Conservation (phyloP, 2,329 filamentous ascomycete species). For the Tolypocladium ophioglossoides region DNA sequence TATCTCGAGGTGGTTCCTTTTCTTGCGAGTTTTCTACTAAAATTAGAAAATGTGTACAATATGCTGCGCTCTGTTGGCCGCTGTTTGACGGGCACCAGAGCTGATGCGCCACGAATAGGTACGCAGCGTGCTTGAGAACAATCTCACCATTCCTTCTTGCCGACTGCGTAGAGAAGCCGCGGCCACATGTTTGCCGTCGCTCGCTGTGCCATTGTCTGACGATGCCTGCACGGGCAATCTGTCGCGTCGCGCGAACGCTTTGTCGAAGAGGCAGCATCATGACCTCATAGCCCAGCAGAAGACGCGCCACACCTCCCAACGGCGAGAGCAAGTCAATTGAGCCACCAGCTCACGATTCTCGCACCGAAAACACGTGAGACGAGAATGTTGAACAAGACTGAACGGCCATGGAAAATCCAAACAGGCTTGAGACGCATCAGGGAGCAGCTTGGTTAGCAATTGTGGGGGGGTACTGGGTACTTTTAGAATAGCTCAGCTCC, state of each 20-base stretch:
- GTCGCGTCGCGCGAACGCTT: neutral
- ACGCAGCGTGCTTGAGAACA: neutral
- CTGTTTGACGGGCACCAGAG: neutral
- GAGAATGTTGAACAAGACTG: neutral
- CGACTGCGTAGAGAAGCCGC: conserved; percentile 2
- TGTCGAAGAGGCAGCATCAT: neutral
- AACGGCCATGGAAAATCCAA: neutral
- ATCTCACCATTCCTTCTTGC: conserved; percentile 1
- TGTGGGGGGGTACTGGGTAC: neutral
- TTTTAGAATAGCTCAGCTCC: no score
- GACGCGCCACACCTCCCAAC: neutral
- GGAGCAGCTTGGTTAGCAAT: neutral
- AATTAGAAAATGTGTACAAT: neutral
- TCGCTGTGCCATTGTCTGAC: neutral
- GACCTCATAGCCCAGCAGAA: neutral
- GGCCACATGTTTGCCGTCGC: neutral
- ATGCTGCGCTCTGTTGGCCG: neutral
- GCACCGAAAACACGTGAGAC: neutral
- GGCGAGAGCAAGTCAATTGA: neutral
- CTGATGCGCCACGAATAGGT: neutral
- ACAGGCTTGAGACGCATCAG: neutral
- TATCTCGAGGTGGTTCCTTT: neutral
- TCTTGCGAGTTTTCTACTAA: neutral
- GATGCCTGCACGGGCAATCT: neutral
- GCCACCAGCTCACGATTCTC: neutral